Conservation (phyloP, 2,329 filamentous ascomycete genomes). For the Mycocentrospora acerina region DNA sequence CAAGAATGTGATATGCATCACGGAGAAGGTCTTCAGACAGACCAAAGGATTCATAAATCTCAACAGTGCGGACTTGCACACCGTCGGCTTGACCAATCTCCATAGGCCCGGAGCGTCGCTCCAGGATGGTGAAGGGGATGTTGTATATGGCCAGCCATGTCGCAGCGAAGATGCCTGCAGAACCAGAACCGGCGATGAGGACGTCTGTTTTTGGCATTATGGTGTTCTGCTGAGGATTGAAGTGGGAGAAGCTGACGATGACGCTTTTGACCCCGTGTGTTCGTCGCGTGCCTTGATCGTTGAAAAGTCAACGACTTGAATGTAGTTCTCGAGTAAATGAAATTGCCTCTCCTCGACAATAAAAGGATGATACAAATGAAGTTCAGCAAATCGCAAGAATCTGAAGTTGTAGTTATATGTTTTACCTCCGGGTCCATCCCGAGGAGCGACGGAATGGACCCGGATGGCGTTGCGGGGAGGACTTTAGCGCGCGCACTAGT, state of each 20-base stretch:
- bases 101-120: constrained; percentile 58
- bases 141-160: constrained; percentile 61
- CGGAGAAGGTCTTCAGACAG: constrained; percentile 64
- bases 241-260: background rate
- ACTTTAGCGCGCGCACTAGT: no score
- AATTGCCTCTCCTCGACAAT: no score
- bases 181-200: constrained; percentile 62
- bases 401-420: no score
- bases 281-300: no score
- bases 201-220: constrained; percentile 50
- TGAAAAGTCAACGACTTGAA: no score
- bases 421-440: no score
- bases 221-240: background rate
- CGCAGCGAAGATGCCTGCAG: constrained; percentile 62
- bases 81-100: constrained; percentile 64
- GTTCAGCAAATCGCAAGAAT: no score
- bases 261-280: no score
- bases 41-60: constrained; percentile 73
- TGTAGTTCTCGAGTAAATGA: no score
- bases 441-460: no score
- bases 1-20: constrained; percentile 67
- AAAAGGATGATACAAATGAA: no score
- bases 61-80: constrained; percentile 65
- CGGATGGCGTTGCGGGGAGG: no score
- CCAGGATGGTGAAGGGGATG: constrained; percentile 60